phyloP scores from a whole-genome alignment of 257 asterid genomes.

The Plantago ovata region DNA sequence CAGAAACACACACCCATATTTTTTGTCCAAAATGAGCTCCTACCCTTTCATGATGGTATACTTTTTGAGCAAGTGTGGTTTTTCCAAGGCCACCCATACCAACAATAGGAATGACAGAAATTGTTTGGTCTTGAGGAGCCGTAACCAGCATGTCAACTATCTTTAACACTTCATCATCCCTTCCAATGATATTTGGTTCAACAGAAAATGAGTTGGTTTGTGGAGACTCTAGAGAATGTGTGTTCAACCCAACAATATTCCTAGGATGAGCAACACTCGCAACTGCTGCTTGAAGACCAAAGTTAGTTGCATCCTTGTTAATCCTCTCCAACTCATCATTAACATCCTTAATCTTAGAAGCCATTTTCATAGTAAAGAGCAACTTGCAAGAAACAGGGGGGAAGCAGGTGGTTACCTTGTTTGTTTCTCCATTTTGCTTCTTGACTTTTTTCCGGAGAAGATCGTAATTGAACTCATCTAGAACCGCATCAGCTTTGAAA shows the following conservation, averaged over 20 bases:
- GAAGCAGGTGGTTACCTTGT: neutral
- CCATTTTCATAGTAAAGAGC: neutral
- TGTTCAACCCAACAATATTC: neutral
- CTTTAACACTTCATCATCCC: neutral
- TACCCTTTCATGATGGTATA: slow-evolving; percentile 16
- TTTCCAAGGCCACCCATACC: slow-evolving; percentile 7
- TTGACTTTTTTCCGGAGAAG: neutral
- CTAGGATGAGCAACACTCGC: neutral
- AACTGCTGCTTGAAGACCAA: neutral
- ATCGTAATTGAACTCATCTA: slow-evolving; percentile 22
- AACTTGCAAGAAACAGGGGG: neutral
- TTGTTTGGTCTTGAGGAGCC: neutral
- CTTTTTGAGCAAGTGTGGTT: neutral
- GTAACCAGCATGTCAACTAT: slow-evolving; percentile 1
- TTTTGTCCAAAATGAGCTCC: neutral
- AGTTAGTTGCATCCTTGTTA: neutral
- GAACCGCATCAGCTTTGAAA: slow-evolving; percentile 12
- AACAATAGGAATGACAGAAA: slow-evolving; percentile 11
- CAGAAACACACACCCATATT: slow-evolving; percentile 24
- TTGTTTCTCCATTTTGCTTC: neutral
- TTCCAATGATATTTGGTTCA: neutral
- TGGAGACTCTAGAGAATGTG: neutral
- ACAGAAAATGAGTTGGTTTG: neutral
- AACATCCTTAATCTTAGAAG: slow-evolving; percentile 12
- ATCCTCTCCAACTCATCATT: neutral